These are phyloP conservation scores for Ustilago lituana DNA, from an alignment of 1,284 basidiomycete genomes.

Conservation along the genomic window DNA sequence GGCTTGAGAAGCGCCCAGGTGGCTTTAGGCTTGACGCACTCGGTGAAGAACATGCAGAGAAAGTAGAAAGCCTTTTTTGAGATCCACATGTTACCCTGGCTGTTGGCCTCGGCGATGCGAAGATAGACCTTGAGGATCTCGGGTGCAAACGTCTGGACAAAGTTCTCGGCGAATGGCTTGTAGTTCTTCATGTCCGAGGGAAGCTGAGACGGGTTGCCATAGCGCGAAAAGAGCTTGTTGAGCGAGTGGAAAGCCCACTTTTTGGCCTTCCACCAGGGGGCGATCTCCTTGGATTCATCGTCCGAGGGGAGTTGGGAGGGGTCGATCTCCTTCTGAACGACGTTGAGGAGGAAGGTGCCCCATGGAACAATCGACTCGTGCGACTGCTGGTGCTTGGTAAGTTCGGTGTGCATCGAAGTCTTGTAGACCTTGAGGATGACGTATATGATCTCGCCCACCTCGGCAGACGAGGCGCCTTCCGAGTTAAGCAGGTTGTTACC, in stretches of 20 bases:
- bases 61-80: constrained; percentile 58
- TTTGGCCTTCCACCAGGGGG: constrained; percentile 66
- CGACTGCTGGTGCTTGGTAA: constrained; percentile 62
- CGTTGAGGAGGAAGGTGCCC: constrained; percentile 62
- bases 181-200: constrained; percentile 59
- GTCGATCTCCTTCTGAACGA: constrained; percentile 60
- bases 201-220: constrained; percentile 65
- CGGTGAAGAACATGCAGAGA: constrained; percentile 62
- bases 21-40: constrained; percentile 64
- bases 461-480: constrained; percentile 44
- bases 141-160: constrained; percentile 62
- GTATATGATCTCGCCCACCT: constrained; percentile 63
- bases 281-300: constrained; percentile 45
- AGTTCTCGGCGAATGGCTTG: constrained; percentile 65
- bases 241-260: constrained; percentile 67
- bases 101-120: constrained; percentile 51
- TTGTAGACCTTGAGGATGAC: constrained; percentile 65
- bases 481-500: constrained; percentile 53
- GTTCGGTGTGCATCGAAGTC: constrained; percentile 58
- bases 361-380: constrained; percentile 64
- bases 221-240: constrained; percentile 65
- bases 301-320: constrained; percentile 48
- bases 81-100: constrained; percentile 53
- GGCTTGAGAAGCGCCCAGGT: constrained; percentile 65
- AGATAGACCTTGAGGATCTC: constrained; percentile 67